Base-by-base conservation (phyloP, 371 early-diverging fungal genomes). In the Mortierella sp. region DNA sequence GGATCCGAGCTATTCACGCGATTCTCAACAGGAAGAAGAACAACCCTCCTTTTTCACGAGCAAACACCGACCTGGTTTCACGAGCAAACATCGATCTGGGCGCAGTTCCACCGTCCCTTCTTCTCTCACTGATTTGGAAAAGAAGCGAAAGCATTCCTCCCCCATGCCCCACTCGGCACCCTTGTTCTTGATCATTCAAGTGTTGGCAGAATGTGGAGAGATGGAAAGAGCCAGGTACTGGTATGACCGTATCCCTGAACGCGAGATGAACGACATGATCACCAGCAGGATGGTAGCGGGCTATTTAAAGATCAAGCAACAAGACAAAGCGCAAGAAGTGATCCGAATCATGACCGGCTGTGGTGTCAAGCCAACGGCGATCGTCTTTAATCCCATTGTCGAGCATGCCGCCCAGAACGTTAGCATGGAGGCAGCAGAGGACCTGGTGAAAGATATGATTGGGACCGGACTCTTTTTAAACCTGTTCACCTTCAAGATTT, bases 281-380 rank as follows among this genome's bases (percentile, higher is more conserved):
- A 73, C 74, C 19, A 73, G 74, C 10, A 54, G 61, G 8, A 73
- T 73, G 74, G 74, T 73, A 10, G 68, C 64, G 2, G 74, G 74
- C 3, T 73, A 73, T 47, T 39, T 73, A 23, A 39, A 41, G 28
- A 30, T 61, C 16, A 68, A 64, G 2, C 68, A 68, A 7, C 56
- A 68, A 45, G 52, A 64, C 38, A 73, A 67, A 19, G 68, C 68
- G 10, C 74, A 73, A 30, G 74, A 73, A n/a, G 65, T 73, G 54
- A 73, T 73, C 48, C 67, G 61, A 54, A 57, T 73, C 58, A 73
- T 73, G 74, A 68, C 74, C 16, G 46, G 68, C 0, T 67, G 64
- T 38, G 74, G 74, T n/a, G 57, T 73, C 52, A 64, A 64, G 34
- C 74, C 74, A 4, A 67, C 74, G 3, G 74, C 74, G 10, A 73